Evolutionary conservation across 73 alveolate genomes (phyloP).

Genomic region (Paramecium pentaurelia): DNA sequence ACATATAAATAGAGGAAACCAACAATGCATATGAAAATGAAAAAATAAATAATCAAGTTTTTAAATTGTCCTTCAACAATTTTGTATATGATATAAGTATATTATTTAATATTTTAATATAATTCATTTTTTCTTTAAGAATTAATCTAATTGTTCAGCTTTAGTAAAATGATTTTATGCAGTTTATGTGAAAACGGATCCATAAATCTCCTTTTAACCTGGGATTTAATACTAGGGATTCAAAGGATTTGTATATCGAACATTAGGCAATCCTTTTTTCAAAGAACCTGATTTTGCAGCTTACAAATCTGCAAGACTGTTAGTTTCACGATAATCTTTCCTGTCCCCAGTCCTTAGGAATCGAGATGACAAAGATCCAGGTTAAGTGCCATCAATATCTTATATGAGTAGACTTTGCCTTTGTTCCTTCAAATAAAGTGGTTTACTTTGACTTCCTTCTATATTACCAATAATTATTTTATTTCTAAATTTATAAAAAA

Average conservation of each 20-base stretch:
- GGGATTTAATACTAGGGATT: constrained; percentile 9
- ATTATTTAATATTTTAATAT: no score
- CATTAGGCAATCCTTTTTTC: not conserved
- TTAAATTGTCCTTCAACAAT: no score
- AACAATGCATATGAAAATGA: no score
- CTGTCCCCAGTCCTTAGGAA: not conserved
- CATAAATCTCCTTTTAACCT: not conserved
- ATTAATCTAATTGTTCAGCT: not conserved
- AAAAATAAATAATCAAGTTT: no score
- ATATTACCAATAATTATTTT: not conserved
- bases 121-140: not conserved
- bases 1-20: no score
- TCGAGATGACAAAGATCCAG: not conserved
- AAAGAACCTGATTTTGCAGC: constrained; percentile 18
- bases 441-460: constrained; percentile 30
- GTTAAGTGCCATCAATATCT: constrained; percentile 32
- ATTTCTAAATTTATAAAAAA: not conserved
- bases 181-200: not conserved
- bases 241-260: constrained; percentile 12
- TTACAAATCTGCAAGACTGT: not conserved
- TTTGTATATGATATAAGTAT: not conserved
- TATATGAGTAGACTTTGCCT: not conserved
- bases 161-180: not conserved
- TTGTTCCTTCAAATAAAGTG: not conserved
- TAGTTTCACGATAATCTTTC: constrained; percentile 32